Evolutionary conservation across 1,284 basidiomycete species (phyloP), one percentile per base, ranked within the genome.

Genomic region (Jaminaea rosea): DNA sequence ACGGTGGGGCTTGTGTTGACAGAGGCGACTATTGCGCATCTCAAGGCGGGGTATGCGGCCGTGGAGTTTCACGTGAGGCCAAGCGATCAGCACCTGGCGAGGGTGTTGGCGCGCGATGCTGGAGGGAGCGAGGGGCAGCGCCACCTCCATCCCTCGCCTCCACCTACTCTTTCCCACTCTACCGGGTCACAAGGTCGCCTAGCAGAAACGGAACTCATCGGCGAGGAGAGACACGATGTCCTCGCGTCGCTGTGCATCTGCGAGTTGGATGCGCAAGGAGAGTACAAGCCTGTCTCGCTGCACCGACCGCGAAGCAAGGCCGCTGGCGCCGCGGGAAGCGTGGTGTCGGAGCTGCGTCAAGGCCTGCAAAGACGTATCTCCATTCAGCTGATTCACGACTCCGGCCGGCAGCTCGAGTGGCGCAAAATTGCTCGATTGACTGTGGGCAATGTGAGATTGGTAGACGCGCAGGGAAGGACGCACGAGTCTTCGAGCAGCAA

Each of bases 141-240:
- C 10, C n/a, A n/a, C n/a, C n/a, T n/a, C n/a, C n/a, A n/a, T n/a
- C n/a, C n/a, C n/a, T n/a, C n/a, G n/a, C n/a, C n/a, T n/a, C n/a
- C n/a, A n/a, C 47, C 51, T 6, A 21, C 13, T 17, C 52, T 53
- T 4, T 7, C 8, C 19, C 32, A 27, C 48, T 31, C 41, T 26
- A 31, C 58, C 15, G 53, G 59, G 27, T 49, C 65, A 36, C 55
- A 62, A 31, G 66, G 61, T 75, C 55, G 63, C 46, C 46, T 73
- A 88, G 85, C 83, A 88, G 29, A 96, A 75, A 88, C 82, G 28
- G 90, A 96, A 65, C 89, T 96, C 63, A 81, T 93, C n/a, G 81
- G 83, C 8, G 83, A 88, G 57, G 87, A 96, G 73, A 77, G 79
- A 24, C 92, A 98, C 75, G 90, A 97, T 69, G 83, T 96, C 15